Conservation (phyloP, 208 protist genomes). For the Acanthamoeba triangularis region DNA sequence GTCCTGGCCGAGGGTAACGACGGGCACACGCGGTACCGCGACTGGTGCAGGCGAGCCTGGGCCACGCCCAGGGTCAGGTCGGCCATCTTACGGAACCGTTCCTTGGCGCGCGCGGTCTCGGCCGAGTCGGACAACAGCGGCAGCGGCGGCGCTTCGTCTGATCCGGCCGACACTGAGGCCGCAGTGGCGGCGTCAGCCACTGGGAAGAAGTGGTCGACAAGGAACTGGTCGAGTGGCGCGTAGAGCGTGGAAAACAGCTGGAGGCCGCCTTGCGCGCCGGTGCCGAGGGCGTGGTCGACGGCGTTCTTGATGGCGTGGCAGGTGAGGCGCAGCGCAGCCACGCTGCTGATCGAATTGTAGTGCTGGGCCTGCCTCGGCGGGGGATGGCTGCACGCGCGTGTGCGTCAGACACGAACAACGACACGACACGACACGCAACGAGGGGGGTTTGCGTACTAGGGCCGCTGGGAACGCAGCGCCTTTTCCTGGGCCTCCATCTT, state of each 20-base stretch:
- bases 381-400: too few species aligned
- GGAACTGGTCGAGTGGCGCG: neutral
- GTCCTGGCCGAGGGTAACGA: neutral
- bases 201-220: neutral
- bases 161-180: neutral
- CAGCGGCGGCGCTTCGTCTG: neutral
- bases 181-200: neutral
- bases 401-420: too few species aligned
- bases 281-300: neutral
- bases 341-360: too few species aligned
- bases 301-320: neutral
- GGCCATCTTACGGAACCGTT: neutral
- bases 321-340: neutral
- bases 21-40: neutral
- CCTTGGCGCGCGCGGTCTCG: neutral
- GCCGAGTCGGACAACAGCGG: neutral
- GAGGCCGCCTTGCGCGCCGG: neutral
- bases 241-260: neutral
- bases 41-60: neutral
- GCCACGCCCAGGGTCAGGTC: neutral
- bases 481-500: too few species aligned
- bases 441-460: too few species aligned
- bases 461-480: too few species aligned
- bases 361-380: too few species aligned
- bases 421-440: too few species aligned